phyloP scores from a whole-genome alignment of 371 early-diverging fungal genomes.

The Zopfochytrium polystomum region DNA sequence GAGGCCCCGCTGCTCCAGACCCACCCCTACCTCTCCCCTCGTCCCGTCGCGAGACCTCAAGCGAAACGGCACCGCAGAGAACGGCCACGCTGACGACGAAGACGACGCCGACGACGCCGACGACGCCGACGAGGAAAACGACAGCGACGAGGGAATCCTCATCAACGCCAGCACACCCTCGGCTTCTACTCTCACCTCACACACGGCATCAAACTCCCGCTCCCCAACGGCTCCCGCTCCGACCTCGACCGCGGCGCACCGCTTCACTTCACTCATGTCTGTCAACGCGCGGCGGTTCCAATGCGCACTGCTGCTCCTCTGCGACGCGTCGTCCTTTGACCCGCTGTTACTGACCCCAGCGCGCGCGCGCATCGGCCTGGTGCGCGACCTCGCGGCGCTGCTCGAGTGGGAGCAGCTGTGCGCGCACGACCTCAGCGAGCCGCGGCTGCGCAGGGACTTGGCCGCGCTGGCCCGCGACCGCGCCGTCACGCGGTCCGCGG shows the following conservation, averaged over 20 bases:
- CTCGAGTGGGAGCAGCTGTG: slow-evolving; percentile 45
- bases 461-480: slow-evolving; percentile 8
- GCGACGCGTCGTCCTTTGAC: slow-evolving; percentile 44
- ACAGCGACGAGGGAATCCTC: neutral
- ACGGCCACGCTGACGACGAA: neutral
- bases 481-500: neutral
- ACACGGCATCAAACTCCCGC: no score
- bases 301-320: slow-evolving; percentile 41
- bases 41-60: neutral
- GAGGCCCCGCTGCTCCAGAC: slow-evolving; percentile 9
- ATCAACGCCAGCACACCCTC: no score
- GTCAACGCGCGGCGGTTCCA: slow-evolving; percentile 45
- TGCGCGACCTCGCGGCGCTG: slow-evolving; percentile 18
- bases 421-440: slow-evolving; percentile 40
- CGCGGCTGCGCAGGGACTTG: slow-evolving; percentile 37
- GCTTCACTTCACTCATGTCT: slow-evolving; percentile 17
- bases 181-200: no score
- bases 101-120: slow-evolving; percentile 11
- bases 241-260: no score
- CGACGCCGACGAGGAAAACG: slow-evolving; percentile 3
- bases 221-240: no score
- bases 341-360: slow-evolving; percentile 15
- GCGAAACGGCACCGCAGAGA: neutral
- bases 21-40: neutral
- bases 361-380: slow-evolving; percentile 9